Percentiles rank a stretch among this genome's conserved stretches.
Evolutionary conservation across 2,329 filamentous ascomycete species (phyloP).

Genomic region (Claviceps cyperi): DNA sequence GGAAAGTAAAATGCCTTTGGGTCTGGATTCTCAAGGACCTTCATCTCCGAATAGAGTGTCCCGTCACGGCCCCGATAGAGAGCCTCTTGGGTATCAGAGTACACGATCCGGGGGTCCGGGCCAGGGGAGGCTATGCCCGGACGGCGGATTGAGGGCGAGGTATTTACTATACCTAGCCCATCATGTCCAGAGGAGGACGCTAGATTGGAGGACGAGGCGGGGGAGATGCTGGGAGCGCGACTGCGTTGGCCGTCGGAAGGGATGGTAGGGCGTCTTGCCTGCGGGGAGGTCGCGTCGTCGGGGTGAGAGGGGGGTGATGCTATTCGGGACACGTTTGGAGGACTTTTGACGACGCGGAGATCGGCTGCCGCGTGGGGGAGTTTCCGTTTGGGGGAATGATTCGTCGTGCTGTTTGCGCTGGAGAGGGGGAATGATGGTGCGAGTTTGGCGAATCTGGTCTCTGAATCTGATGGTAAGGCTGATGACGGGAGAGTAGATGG

Average conservation of each 20-base stretch:
- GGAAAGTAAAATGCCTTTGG: conserved; percentile 23
- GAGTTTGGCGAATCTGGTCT: background rate
- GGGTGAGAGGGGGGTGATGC: background rate
- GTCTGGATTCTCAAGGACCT: conserved; percentile 19
- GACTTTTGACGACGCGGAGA: conserved; percentile 11
- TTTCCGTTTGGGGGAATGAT: conserved; percentile 14
- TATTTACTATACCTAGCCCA: background rate
- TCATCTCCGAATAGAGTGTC: conserved; percentile 28
- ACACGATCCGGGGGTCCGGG: conserved; percentile 18
- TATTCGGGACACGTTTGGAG: conserved; percentile 10
- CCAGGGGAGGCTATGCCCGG: conserved; percentile 10
- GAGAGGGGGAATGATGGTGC: background rate
- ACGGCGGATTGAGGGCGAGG: conserved; percentile 3
- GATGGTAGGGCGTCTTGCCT: conserved; percentile 3
- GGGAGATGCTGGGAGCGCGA: conserved; percentile 5
- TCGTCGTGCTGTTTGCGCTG: conserved; percentile 4
- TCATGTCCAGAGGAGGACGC: background rate
- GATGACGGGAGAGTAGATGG: background rate
- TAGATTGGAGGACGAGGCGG: background rate
- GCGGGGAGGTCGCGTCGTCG: background rate
- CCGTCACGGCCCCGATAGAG: conserved; percentile 24
- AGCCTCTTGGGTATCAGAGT: conserved; percentile 19
- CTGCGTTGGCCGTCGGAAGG: conserved; percentile 10
- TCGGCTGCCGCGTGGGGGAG: conserved; percentile 11
- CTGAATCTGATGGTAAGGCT: background rate